Base-by-base conservation (phyloP, 139 green algal genomes). In the Desmodesmus armatus region DNA sequence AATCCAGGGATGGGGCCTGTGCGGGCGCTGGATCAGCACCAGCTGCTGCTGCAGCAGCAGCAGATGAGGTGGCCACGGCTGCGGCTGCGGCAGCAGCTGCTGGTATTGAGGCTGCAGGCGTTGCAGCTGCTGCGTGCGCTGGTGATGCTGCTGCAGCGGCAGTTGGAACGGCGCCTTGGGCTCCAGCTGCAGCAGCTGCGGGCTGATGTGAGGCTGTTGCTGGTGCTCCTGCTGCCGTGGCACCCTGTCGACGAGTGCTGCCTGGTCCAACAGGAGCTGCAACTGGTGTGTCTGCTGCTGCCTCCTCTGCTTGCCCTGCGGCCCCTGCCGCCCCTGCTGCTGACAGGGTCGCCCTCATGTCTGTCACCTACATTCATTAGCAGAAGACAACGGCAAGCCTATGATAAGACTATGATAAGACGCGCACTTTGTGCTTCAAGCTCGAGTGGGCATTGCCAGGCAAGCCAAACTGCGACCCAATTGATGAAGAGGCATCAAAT, bases 401-500 rank as follows among this genome's bases (percentile, higher is more conserved):
- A 17, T 1, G 3, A 39, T 33, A 15, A 3, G 9, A 0, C 81
- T 79, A 51, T 94, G 77, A 74, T 95, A 87, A 3, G 94, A 62
- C 0, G 87, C 89, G 89, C 91, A 96, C 25, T 94, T 53, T 94
- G 69, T 71, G 63, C 60, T 25, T 83, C 85, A 13, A 91, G 62
- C 0, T 89, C 94, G 27, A 94, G 58, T 2, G 93, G 93, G 86
- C 92, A 96, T 9, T 5, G 92, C 87, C 37, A 96, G 87, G 5
- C 90, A 69, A 0, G 78, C 83, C 0, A 91, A 92, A 86, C 96
- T 88, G 1, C 91, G 91, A 1, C 90, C 83, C 78, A 96, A 97
- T n/a, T n/a, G n/a, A n/a, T n/a, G n/a, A n/a, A n/a, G n/a, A n/a
- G n/a, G n/a, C n/a, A n/a, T n/a, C n/a, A n/a, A n/a, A n/a, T n/a